Evolutionary conservation across 176 grass and related monocot species (phyloP), one percentile per base, ranked within the genome.

Genomic region (Rhynchospora breviuscula): DNA sequence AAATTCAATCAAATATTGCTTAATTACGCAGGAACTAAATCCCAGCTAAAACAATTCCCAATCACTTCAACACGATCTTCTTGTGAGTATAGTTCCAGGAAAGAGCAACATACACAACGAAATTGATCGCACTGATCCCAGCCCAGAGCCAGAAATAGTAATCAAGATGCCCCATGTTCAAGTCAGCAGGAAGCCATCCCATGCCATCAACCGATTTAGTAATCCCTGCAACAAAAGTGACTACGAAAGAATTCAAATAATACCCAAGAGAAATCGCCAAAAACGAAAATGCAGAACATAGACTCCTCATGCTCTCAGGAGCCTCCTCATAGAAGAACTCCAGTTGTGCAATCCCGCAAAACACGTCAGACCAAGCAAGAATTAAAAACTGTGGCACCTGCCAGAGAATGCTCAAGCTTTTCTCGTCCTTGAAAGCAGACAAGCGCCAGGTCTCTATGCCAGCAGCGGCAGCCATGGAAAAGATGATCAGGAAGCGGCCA

Each of bases 131-230:
- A 45, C 86, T 90, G 29, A 97, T 92, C 19, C 61, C 87, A 0
- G 87, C 63, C 90, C 90, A 91, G 57, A 94, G 56, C 89, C 89
- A 91, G 40, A 97, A 94, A 81, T 92, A 94, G 66, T 90, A 94
- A 87, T 98, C 87, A 0, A 98, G 85, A 81, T 97, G 95, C 2
- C 95, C 95, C 9, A 88, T 56, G 46, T 98, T 93, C 44, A 94
- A 80, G 67, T 94, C 68, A 56, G 86, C 70, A 13, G 90, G 92
- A 19, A 97, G 88, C 95, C 95, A 97, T 5, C 92, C 92, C 31
- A 61, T 47, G 19, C 85, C 17, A 2, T 79, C 90, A 12, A 72
- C 46, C 0, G 84, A 33, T 15, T 8, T 90, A 0, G 88, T 89
- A 22, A 71, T 15, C 2, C 8, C 40, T 14, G 89, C 90, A 10